phyloP scores from a whole-genome alignment of 257 asterid species.

The Solanum appendiculatum region DNA sequence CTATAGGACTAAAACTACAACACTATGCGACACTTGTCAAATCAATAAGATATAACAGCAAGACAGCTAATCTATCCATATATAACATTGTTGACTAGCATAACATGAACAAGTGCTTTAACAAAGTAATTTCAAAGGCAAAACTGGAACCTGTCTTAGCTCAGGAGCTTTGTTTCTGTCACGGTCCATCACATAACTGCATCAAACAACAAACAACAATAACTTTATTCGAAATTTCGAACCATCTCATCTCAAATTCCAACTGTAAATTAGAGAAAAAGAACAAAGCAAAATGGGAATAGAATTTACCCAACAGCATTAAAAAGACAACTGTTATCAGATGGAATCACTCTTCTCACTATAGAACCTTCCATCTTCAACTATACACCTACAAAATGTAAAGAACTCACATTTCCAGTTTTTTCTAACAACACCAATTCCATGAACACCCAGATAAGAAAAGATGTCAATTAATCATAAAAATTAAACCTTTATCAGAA shows the following conservation, averaged over 20 bases:
- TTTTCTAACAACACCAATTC: neutral
- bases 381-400: neutral
- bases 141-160: slow-evolving; percentile 69
- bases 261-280: neutral
- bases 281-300: neutral
- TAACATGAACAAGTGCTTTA: neutral
- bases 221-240: neutral
- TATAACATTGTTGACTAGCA: neutral
- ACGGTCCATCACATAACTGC: slow-evolving; percentile 90
- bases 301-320: slow-evolving; percentile 86
- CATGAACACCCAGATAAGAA: neutral
- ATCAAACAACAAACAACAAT: slow-evolving; percentile 7
- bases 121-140: neutral
- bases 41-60: neutral
- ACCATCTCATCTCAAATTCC: neutral
- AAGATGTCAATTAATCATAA: neutral
- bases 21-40: neutral
- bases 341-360: slow-evolving; percentile 80
- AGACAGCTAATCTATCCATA: neutral
- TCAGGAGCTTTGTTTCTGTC: slow-evolving; percentile 73
- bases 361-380: slow-evolving; percentile 63
- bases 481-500: neutral
- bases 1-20: neutral
- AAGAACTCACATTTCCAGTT: neutral
- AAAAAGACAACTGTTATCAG: slow-evolving; percentile 95